A percentile compares a stretch with the other conserved stretches of the same genome.
Conservation (phyloP, 495 filamentous ascomycete species). For the Podospora conica region DNA sequence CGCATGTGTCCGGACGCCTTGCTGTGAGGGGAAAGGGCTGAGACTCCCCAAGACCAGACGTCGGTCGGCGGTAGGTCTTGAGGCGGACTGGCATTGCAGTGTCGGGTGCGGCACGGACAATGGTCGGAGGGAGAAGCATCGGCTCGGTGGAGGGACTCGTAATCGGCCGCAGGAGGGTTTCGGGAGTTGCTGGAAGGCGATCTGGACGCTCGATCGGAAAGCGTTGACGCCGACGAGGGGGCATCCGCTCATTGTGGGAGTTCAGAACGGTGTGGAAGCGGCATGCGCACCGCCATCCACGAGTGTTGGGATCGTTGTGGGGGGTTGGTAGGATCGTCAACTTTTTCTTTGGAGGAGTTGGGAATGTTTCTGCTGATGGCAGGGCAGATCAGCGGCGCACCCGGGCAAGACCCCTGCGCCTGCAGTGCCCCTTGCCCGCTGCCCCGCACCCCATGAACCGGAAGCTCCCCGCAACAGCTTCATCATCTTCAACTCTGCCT, state of each 20-base stretch:
- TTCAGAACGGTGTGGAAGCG: constrained; percentile 17
- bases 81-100: background rate
- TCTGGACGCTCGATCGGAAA: constrained; percentile 26
- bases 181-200: constrained; percentile 19
- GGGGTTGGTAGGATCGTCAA: background rate
- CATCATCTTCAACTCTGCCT: background rate
- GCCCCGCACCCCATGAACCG: background rate
- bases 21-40: background rate
- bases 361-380: background rate
- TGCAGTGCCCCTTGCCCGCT: background rate
- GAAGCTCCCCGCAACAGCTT: background rate
- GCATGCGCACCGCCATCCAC: constrained; percentile 24
- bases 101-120: background rate
- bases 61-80: background rate
- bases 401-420: background rate
- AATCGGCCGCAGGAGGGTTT: constrained; percentile 7
- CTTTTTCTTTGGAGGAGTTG: background rate
- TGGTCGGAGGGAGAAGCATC: constrained; percentile 16
- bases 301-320: constrained; percentile 3
- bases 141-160: constrained; percentile 7
- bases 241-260: constrained; percentile 23
- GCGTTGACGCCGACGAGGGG: constrained; percentile 26
- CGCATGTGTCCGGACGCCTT: constrained; percentile 24
- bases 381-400: background rate
- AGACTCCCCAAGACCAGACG: background rate